Base-by-base conservation (phyloP, 2,329 filamentous ascomycete species). In the Trichophyton benhamiae region DNA sequence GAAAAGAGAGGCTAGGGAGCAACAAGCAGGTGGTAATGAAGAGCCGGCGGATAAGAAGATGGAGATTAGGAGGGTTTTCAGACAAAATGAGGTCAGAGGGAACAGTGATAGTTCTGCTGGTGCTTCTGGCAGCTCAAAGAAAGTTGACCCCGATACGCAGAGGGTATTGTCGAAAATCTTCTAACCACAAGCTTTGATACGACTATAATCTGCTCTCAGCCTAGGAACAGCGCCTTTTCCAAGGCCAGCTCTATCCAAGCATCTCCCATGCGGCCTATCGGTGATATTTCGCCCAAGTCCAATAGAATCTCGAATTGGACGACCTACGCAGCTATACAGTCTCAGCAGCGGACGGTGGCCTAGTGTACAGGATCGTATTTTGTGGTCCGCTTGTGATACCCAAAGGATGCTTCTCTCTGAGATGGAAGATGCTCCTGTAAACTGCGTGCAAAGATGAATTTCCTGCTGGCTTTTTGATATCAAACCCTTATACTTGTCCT, bases 151-250 rank as follows among this genome's bases (percentile, higher is more conserved):
- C 33, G 74, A 77, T 66, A 72, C 74, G 20, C 76, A 74, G 68
- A 71, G 75, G 42, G 75, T 78, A 8, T 64, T 78, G 64, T 73
- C 74, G 20, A 78, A 78, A 72, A 78, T 78, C 60, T 78, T 78
- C 61, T 78, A 59, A 60, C 22, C 52, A 17, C 11, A 22, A 9
- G 57, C 11, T 6, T 20, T 49, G 27, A 9, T n/a, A 53, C 58
- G 30, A 8, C 52, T 41, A 22, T 55, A 25, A n/a, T 20, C 25
- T 60, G 25, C 46, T 38, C 27, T 20, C 3, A 2, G 27, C 9
- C 13, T 5, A n/a, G 22, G 15, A 25, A 30, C n/a, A n/a, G 8
- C 27, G 22, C 8, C 13, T 22, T 48, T 20, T 48, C 42, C 2
- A 20, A 22, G 44, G 44, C 44, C 17, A 20, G 1, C 20, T 44